These are phyloP conservation scores for Nepenthes gracilis DNA, from an alignment of 148 eudicot genomes.

Conservation along the genomic window DNA sequence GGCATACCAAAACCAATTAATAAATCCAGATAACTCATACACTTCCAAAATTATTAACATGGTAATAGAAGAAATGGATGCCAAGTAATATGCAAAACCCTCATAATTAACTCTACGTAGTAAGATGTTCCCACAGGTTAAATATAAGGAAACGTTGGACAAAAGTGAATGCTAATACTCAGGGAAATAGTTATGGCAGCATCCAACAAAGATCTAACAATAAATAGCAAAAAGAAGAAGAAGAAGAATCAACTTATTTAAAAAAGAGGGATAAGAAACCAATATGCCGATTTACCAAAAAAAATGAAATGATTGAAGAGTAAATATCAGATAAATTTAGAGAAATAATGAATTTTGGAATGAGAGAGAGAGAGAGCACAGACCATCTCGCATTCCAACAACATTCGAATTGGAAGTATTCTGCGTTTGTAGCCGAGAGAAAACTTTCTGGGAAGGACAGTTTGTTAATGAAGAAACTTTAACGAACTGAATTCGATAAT, in stretches of 20 bases:
- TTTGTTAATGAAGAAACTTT: conserved; percentile 23
- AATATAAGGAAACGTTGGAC: no score
- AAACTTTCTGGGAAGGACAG: conserved; percentile 11
- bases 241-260: not conserved
- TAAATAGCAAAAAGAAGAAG: not conserved
- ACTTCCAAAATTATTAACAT: not conserved
- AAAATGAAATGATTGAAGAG: not conserved
- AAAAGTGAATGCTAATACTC: no score
- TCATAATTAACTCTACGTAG: no score
- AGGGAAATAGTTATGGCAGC: no score
- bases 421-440: conserved; percentile 9
- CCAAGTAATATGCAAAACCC: not conserved
- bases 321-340: not conserved
- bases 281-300: no score
- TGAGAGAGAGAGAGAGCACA: conserved; percentile 6
- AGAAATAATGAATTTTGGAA: not conserved
- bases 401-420: conserved; percentile 17
- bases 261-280: no score
- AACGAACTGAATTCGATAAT: conserved; percentile 7
- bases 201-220: not conserved
- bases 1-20: not conserved
- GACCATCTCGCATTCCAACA: conserved; percentile 55
- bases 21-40: not conserved
- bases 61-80: not conserved
- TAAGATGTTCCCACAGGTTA: no score